A percentile compares a stretch with the other conserved stretches of the same genome.
Evolutionary conservation across 1,284 basidiomycete species (phyloP).

Genomic region (Rhodotorula sp.): DNA sequence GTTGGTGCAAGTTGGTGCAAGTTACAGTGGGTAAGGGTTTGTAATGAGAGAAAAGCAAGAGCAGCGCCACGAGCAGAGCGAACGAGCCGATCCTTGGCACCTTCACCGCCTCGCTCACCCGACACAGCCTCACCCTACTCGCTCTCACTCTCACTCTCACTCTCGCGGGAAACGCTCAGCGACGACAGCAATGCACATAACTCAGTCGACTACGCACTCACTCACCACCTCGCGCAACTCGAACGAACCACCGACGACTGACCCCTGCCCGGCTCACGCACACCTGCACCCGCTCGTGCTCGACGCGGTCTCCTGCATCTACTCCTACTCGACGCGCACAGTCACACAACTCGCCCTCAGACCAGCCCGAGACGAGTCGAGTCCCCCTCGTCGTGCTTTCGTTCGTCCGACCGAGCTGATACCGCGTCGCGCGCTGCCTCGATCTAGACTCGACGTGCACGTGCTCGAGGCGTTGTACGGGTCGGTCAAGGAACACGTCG

Average conservation of each 20-base stretch:
- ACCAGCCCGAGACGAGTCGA: not conserved
- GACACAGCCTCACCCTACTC: not conserved
- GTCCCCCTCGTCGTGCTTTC: not conserved
- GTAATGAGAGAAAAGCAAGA: too few relatives aligned
- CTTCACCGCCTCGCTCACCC: not conserved
- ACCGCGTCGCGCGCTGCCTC: too few relatives aligned
- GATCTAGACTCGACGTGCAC: not conserved
- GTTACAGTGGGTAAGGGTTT: not conserved
- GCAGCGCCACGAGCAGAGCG: too few relatives aligned
- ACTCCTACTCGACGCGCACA: not conserved
- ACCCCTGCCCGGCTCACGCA: not conserved
- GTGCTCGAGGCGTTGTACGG: not conserved
- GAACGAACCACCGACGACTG: not conserved
- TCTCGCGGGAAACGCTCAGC: not conserved
- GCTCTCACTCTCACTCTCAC: not conserved
- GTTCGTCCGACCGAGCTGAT: too few relatives aligned
- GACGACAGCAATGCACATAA: too few relatives aligned
- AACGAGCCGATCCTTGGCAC: too few relatives aligned
- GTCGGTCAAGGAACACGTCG: conserved; percentile 5
- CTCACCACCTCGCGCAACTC: not conserved
- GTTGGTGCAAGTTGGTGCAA: too few relatives aligned
- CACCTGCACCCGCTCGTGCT: not conserved
- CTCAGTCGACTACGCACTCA: not conserved
- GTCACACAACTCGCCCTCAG: conserved; percentile 9
- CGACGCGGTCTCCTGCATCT: not conserved